Base-by-base conservation (phyloP, 257 asterid genomes). In the Mitragyna speciosa region DNA sequence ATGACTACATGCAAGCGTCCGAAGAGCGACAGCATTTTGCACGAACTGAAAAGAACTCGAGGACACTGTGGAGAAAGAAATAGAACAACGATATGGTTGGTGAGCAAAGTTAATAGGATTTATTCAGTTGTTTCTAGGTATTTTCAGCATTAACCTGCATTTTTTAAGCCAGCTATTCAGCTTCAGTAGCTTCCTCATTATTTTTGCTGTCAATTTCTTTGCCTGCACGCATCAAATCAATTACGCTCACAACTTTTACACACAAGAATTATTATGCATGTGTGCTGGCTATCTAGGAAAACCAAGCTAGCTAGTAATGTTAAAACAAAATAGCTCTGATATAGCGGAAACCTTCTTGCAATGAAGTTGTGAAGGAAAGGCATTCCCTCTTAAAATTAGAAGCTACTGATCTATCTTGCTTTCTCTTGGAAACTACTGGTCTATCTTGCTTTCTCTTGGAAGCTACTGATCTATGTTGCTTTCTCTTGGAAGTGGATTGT, bases 111-210 rank as follows among this genome's bases (percentile, higher is more conserved):
- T 66, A 83, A 74, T 51, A 74, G 61, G 80, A 85, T 74, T 85
- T 83, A 70, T 85, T 48, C 54, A 87, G 79, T 61, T 72, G 70
- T 24, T 84, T 84, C 83, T 78, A 84, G 70, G 81, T 61, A 54
- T 79, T 79, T 73, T 88, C 89, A 19, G 89, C 88, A 54, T 88
- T 86, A 24, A 88, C 91, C 79, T 88, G 89, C 87, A 73, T 81
- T 78, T 86, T 84, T 8, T 84, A 85, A 11, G 87, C 73, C 76
- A 71, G 14, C 63, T 86, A 15, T 77, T 84, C 88, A 58, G 88
- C 88, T 24, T 86, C 87, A 3, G 81, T 56, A 5, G 82, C 83
- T 49, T 88, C 91, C 78, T 79, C 41, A 61, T 88, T 88, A 33
- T 72, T 83, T 64, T 45, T 88, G 0, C 2, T 82, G 86, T 86